These are phyloP conservation scores for Eimeria falciformis DNA, from an alignment of 169 alveolate species.

Conservation along the genomic window DNA sequence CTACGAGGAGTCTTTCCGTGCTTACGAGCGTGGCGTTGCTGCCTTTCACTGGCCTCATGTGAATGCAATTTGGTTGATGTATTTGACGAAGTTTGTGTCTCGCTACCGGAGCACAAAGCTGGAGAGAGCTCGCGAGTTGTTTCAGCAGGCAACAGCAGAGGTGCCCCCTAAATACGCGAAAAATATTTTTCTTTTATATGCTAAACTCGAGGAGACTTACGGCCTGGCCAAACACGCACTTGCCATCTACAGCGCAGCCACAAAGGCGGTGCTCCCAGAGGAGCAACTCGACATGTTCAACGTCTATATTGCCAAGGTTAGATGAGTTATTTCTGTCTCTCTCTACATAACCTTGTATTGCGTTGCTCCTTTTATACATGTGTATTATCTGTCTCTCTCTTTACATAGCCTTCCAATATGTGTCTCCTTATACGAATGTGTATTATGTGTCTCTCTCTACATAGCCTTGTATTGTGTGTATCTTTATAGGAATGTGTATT, in stretches of 20 bases:
- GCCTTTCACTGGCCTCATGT: conserved; percentile 95
- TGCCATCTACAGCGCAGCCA: conserved; percentile 91
- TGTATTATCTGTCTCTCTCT: too few species aligned
- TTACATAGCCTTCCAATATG: too few species aligned
- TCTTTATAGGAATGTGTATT: too few species aligned
- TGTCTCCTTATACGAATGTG: too few species aligned
- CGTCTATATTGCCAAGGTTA: conserved; percentile 90
- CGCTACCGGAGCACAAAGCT: conserved; percentile 91
- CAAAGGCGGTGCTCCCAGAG: conserved; percentile 27
- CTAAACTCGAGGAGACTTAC: conserved; percentile 94
- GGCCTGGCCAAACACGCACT: conserved; percentile 94
- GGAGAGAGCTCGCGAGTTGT: conserved; percentile 95
- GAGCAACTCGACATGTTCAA: conserved; percentile 90
- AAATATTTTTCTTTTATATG: conserved; percentile 85
- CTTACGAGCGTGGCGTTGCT: conserved; percentile 93
- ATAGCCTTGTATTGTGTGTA: too few species aligned
- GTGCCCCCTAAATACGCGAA: conserved; percentile 89
- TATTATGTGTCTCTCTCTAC: too few species aligned
- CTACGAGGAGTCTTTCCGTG: conserved; percentile 95
- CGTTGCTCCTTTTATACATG: too few species aligned
- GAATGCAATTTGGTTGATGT: conserved; percentile 93
- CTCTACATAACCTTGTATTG: neutral
- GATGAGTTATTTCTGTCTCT: neutral
- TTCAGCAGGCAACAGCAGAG: conserved; percentile 86
- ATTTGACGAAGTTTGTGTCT: conserved; percentile 90